Evolutionary conservation across 1,284 basidiomycete species (phyloP).

Genomic region (Moesziomyces parantarcticus): DNA sequence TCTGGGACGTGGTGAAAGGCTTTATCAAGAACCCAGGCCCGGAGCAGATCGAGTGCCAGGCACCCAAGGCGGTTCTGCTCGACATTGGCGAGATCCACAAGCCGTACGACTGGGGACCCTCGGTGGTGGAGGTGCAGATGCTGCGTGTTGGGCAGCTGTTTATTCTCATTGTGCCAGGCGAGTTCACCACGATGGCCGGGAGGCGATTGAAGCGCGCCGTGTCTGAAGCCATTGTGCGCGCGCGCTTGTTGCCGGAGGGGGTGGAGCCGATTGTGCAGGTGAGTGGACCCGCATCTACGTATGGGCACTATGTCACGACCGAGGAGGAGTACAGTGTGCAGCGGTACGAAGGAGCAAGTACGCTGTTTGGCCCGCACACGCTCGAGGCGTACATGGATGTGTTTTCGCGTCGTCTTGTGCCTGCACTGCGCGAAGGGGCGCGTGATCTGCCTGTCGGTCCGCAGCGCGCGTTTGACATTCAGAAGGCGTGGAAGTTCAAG

Average conservation of each 20-base stretch:
- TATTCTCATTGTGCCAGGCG: slow-evolving; percentile 80
- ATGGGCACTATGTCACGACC: slow-evolving; percentile 79
- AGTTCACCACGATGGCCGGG: slow-evolving; percentile 75
- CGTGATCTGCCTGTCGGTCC: slow-evolving; percentile 74
- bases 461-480: slow-evolving; percentile 76
- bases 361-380: slow-evolving; percentile 82
- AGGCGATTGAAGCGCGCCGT: slow-evolving; percentile 74
- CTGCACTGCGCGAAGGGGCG: slow-evolving; percentile 70
- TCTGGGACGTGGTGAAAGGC: slow-evolving; percentile 78
- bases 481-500: slow-evolving; percentile 72
- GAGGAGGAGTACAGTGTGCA: slow-evolving; percentile 80
- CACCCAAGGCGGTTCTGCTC: slow-evolving; percentile 80
- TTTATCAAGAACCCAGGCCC: slow-evolving; percentile 76
- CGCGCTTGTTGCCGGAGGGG: slow-evolving; percentile 73
- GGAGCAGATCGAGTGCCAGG: slow-evolving; percentile 78
- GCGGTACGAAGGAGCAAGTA: slow-evolving; percentile 84
- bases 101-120: slow-evolving; percentile 82
- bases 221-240: slow-evolving; percentile 75
- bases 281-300: slow-evolving; percentile 80
- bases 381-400: slow-evolving; percentile 83
- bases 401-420: slow-evolving; percentile 70
- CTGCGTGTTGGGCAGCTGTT: slow-evolving; percentile 82
- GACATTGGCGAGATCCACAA: slow-evolving; percentile 58
- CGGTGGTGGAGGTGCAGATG: slow-evolving; percentile 81
- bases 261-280: slow-evolving; percentile 55